Conservation (phyloP, 2,329 filamentous ascomycete species). For the Didymella lethalis region DNA sequence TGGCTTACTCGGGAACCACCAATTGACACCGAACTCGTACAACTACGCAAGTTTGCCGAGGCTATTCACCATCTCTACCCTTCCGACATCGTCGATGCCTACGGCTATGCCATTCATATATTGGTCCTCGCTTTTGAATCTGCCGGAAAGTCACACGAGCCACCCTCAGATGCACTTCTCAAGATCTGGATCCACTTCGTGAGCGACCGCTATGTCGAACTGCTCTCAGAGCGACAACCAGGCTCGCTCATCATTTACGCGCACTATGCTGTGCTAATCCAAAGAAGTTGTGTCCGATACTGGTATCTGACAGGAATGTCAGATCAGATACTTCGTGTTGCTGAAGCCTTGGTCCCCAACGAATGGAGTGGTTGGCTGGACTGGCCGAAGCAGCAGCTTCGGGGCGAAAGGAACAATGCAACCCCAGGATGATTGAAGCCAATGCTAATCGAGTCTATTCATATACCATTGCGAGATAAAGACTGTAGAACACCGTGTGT, state of each 20-base stretch:
- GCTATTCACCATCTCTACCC: constrained; percentile 37
- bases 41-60: constrained; percentile 37
- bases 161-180: constrained; percentile 36
- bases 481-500: neutral
- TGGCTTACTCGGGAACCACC: constrained; percentile 29
- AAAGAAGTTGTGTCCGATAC: constrained; percentile 27
- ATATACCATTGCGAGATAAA: neutral
- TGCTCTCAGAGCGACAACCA: constrained; percentile 41
- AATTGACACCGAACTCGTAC: constrained; percentile 31
- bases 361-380: constrained; percentile 42
- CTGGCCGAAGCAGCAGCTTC: constrained; percentile 41
- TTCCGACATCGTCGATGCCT: constrained; percentile 40
- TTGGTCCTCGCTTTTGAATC: constrained; percentile 34
- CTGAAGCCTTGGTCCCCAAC: constrained; percentile 33
- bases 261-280: constrained; percentile 47
- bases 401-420: constrained; percentile 3
- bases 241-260: constrained; percentile 48
- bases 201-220: constrained; percentile 36
- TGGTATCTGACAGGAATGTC: constrained; percentile 40
- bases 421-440: constrained; percentile 12
- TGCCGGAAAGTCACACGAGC: constrained; percentile 22
- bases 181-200: constrained; percentile 42
- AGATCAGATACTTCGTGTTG: constrained; percentile 37
- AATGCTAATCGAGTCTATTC: neutral
- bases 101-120: constrained; percentile 33